A percentile compares a stretch with the other conserved stretches of the same genome.
Evolutionary conservation across 495 filamentous ascomycete species (phyloP).

Genomic region (Trypethelium eluteriae): DNA sequence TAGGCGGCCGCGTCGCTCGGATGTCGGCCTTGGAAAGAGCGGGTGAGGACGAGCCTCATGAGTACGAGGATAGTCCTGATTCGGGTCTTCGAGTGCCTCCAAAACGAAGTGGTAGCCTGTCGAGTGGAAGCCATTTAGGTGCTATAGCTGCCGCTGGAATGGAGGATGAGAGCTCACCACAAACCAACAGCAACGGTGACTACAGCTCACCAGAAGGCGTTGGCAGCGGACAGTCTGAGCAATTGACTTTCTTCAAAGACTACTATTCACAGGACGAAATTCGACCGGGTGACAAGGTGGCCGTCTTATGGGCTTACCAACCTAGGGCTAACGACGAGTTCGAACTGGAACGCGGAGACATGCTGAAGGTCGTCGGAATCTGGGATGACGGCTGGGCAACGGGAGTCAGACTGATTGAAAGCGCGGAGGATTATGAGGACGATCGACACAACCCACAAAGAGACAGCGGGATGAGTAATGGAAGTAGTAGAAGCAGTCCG

Average conservation of each 20-base stretch:
- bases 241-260: constrained; percentile 91
- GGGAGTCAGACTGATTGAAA: constrained; percentile 71
- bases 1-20: constrained; percentile 82
- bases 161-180: constrained; percentile 67
- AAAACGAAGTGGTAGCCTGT: constrained; percentile 79
- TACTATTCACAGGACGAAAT: constrained; percentile 98
- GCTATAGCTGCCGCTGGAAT: constrained; percentile 33
- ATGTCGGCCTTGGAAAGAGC: constrained; percentile 84
- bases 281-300: constrained; percentile 79
- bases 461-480: constrained; percentile 88
- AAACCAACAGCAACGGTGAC: constrained; percentile 55
- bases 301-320: constrained; percentile 93
- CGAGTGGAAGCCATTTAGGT: constrained; percentile 71
- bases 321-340: constrained; percentile 92
- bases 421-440: constrained; percentile 78
- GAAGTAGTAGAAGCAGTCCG: constrained; percentile 53
- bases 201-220: constrained; percentile 69
- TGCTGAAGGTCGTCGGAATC: constrained; percentile 97
- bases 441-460: constrained; percentile 53
- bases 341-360: constrained; percentile 87
- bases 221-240: constrained; percentile 87
- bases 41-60: constrained; percentile 25
- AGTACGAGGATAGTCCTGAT: constrained; percentile 67
- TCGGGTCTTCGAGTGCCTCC: constrained; percentile 55
- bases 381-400: constrained; percentile 99